These are phyloP conservation scores for Leishmania braziliensis DNA, from an alignment of 208 protist genomes.

Conservation along the genomic window DNA sequence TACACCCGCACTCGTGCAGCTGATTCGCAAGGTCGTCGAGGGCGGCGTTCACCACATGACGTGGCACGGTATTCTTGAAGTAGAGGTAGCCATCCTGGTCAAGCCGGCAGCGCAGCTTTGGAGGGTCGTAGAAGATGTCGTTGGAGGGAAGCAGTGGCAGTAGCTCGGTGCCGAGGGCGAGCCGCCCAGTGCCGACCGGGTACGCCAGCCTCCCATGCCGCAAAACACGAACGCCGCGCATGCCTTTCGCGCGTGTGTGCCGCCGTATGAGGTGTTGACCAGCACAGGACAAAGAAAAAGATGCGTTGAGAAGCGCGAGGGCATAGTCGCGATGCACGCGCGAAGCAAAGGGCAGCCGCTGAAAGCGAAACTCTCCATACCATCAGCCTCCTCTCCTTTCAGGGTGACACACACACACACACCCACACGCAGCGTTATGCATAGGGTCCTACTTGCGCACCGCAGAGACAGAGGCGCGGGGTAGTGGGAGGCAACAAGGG, in stretches of 20 bases:
- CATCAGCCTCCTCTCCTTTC: background rate
- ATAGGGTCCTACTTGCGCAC: background rate
- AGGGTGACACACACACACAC: background rate
- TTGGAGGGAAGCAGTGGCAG: conserved; percentile 78
- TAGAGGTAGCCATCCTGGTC: conserved; percentile 88
- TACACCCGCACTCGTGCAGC: conserved; percentile 67
- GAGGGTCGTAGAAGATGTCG: conserved; percentile 86
- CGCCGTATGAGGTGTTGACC: background rate
- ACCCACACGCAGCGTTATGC: background rate
- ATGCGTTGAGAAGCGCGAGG: background rate
- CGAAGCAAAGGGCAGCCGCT: background rate
- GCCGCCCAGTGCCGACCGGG: conserved; percentile 52
- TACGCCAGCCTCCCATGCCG: conserved; percentile 72
- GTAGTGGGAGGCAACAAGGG: background rate
- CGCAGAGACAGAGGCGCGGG: background rate
- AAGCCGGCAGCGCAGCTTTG: conserved; percentile 78
- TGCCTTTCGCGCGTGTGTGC: conserved; percentile 2
- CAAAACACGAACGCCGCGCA: conserved; percentile 41
- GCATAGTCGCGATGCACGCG: background rate
- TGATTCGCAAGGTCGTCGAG: conserved; percentile 73
- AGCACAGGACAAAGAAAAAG: too few species aligned
- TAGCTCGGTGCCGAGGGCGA: conserved; percentile 66
- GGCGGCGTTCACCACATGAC: conserved; percentile 51
- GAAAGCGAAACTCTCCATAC: background rate
- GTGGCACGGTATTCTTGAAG: conserved; percentile 80